Evolutionary conservation across 306 rosid genomes (phyloP), one percentile per base, ranked within the genome.

Genomic region (Gleditsia sinensis): DNA sequence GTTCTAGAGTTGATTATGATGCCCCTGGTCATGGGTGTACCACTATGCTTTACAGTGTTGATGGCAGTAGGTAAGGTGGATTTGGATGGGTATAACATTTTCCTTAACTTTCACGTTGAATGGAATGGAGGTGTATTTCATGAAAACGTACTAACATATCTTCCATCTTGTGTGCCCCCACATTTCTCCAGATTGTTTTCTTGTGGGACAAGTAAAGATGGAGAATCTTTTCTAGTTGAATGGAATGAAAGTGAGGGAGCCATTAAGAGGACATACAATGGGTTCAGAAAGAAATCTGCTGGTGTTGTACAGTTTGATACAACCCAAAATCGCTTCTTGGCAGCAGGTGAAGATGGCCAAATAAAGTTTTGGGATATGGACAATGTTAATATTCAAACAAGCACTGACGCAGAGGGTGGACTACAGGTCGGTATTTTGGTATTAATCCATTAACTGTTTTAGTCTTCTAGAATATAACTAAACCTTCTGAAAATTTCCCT

Each of bases 311-410:
- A 88, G 87, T 90, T 92, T 55, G 98, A 88, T 83, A 88, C 94
- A 20, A 84, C 94, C 23, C 92, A 83, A 66, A 92, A 90, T 85
- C 92, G 82, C 75, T 88, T 92, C 78, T 81, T 92, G 84, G 98
- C 96, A 61, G 98, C 83, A 4, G 98, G 96, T 70, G 98, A 90
- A 87, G 98, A 92, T 39, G 72, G 84, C 76, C 94, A 85, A 67
- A 90, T 92, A 79, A 92, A 88, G 86, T 88, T 88, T 78, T 92
- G 98, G 98, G 92, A 92, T 82, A 88, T 92, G 98, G 96, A 92
- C 79, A 87, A 63, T 39, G 20, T 16, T 65, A 84, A 72, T 69
- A 43, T 78, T 70, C 71, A 88, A 61, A 61, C 85, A 20, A 83
- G 80, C 83, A 90, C 71, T 4, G 94, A 92, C 10, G 96, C 89